Percentiles rank a stretch among this genome's conserved stretches.
phyloP scores from a whole-genome alignment of 495 filamentous ascomycete genomes.

The Neurospora hispaniola region DNA sequence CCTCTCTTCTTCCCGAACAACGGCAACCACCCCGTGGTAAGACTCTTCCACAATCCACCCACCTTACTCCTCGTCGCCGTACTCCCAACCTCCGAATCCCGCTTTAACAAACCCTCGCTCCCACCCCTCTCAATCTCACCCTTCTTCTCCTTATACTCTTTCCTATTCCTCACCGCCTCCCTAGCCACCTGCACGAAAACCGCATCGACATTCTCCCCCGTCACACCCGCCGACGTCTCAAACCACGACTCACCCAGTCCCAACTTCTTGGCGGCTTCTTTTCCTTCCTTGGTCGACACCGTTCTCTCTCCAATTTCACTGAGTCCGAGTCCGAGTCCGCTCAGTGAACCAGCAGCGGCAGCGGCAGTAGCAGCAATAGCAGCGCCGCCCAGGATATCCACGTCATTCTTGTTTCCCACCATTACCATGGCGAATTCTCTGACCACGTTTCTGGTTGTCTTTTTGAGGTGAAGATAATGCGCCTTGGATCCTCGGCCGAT shows the following conservation, averaged over 20 bases:
- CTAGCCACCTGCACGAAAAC: slow-evolving; percentile 22
- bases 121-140: slow-evolving; percentile 10
- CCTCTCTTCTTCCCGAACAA: neutral
- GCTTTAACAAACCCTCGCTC: neutral
- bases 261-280: neutral
- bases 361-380: neutral
- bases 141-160: slow-evolving; percentile 14
- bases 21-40: neutral
- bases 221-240: slow-evolving; percentile 27
- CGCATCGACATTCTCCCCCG: slow-evolving; percentile 25
- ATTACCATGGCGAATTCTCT: slow-evolving; percentile 25
- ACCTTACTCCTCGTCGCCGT: neutral
- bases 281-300: neutral
- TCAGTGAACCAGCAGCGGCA: neutral
- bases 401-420: slow-evolving; percentile 28
- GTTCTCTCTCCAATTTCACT: neutral
- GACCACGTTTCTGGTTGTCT: neutral
- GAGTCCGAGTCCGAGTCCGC: neutral
- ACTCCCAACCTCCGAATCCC: neutral
- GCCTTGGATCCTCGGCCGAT: neutral
- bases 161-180: slow-evolving; percentile 20
- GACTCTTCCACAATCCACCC: neutral
- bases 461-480: neutral
- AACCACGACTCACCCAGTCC: neutral
- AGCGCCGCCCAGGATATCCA: neutral